Base-by-base conservation (phyloP, 352 stramenopile genomes). In the Aphanomyces astaci region DNA sequence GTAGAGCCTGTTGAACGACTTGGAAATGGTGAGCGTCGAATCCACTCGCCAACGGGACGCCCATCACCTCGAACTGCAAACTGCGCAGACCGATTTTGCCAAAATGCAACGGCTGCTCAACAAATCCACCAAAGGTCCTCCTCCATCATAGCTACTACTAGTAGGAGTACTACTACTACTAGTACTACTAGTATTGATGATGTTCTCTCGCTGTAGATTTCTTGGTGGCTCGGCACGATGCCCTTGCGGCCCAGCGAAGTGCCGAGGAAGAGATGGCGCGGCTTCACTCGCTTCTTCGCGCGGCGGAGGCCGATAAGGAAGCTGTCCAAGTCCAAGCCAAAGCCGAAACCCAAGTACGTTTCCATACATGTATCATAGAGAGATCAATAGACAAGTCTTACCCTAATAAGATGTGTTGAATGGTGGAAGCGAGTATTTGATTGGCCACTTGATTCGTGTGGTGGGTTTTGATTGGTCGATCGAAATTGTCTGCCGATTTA, bases 171-270 rank as follows among this genome's bases (percentile, higher is more conserved):
- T n/a, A n/a, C n/a, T n/a, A n/a, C n/a, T n/a, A n/a, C n/a, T 48
- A 49, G 1, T 25, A 63, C 28, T 22, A 15, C 1, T 43, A 33
- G 25, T 5, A 1, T 49, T 0, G 31, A 40, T 40, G 25, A 46
- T 49, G 43, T 36, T 2, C 24, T 28, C 15, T 54, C 4, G 15
- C 32, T 49, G 32, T 30, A 67, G 82, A 91, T 68, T 93, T 90
- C 55, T 64, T 93, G 51, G 80, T 91, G 24, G 62, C 89, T 43
- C 81, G 82, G 0, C 82, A 93, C 70, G 73, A 87, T 24, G 78
- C 80, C 1, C 82, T 90, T 62, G 81, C 90, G 27, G 62, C 73
- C 0, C 81, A 90, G 68, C 80, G 79, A 17, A 48, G 80, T 0
- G 76, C 81, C 7, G 75, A 86, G 31, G 84, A 93, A 72, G 80